Evolutionary conservation across 768 basidiomycete genomes (phyloP).

Genomic region (Rhodotorula diobovata): DNA sequence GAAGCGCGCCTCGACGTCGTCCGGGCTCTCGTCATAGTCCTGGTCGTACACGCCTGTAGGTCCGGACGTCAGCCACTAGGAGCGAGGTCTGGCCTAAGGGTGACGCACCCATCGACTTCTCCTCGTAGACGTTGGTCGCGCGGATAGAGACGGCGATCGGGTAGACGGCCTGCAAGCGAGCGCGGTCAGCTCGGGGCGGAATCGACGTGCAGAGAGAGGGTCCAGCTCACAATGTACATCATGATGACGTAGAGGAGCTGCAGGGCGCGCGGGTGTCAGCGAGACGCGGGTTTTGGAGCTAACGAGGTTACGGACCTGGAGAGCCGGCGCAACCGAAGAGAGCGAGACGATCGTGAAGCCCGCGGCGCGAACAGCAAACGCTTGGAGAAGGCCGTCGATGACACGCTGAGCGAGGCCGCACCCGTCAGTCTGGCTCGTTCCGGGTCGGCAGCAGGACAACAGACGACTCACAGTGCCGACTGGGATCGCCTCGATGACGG

Average conservation of each 20-base stretch:
- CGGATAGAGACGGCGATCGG: conserved; percentile 62
- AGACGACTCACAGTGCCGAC: conserved; percentile 51
- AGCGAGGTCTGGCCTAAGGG: too few relatives aligned
- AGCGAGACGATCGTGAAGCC: conserved; percentile 77
- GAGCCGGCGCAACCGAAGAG: conserved; percentile 73
- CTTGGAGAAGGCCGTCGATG: conserved; percentile 71
- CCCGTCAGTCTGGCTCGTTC: neutral
- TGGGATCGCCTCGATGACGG: conserved; percentile 64
- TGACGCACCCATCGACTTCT: conserved; percentile 76
- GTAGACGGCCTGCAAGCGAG: conserved; percentile 42
- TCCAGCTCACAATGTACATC: conserved; percentile 72
- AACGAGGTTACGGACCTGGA: conserved; percentile 68
- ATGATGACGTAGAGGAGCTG: conserved; percentile 76
- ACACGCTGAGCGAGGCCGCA: conserved; percentile 51
- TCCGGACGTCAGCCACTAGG: neutral
- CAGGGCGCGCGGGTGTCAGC: neutral
- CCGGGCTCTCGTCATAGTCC: conserved; percentile 34
- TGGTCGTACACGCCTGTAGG: conserved; percentile 39
- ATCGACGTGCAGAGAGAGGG: neutral
- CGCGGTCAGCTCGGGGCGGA: neutral
- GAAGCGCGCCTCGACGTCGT: conserved; percentile 36
- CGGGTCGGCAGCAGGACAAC: too few relatives aligned
- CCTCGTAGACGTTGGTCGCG: conserved; percentile 72
- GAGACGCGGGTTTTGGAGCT: too few relatives aligned
- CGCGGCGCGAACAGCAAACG: conserved; percentile 70